These are phyloP conservation scores for Trichopus zeylanicus DNA, from an alignment of 116 monocot species.

Conservation along the genomic window DNA sequence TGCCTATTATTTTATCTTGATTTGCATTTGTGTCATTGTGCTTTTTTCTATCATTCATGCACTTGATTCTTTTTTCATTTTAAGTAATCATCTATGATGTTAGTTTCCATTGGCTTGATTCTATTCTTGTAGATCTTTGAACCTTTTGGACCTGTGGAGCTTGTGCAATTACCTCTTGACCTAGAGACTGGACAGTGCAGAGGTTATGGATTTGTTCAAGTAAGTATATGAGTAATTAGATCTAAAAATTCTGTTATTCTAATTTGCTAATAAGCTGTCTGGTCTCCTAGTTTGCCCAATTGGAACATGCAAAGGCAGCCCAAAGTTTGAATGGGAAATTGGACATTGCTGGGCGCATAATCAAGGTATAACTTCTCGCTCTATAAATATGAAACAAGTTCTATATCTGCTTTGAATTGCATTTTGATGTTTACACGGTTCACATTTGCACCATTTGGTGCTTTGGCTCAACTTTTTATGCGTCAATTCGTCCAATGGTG, in stretches of 20 bases:
- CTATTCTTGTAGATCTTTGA: constrained; percentile 64
- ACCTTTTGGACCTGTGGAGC: constrained; percentile 89
- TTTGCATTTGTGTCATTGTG: no score
- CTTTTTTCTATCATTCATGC: no score
- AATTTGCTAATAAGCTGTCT: constrained; percentile 3
- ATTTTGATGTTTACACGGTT: no score
- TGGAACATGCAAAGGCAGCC: constrained; percentile 69
- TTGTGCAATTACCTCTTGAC: constrained; percentile 90
- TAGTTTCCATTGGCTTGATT: background rate
- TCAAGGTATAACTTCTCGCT: constrained; percentile 28
- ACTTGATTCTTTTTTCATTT: background rate
- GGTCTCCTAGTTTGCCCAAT: constrained; percentile 43
- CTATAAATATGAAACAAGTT: background rate
- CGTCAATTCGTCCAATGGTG: no score
- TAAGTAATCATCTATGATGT: background rate
- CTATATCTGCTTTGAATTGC: no score
- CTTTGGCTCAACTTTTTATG: no score
- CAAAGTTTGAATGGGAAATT: constrained; percentile 72
- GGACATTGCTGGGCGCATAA: constrained; percentile 64
- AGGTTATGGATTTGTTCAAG: constrained; percentile 92
- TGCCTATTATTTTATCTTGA: no score
- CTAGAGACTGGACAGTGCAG: constrained; percentile 79
- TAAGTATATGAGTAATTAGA: constrained; percentile 8
- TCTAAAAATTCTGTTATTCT: constrained; percentile 8
- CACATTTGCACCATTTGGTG: no score